These are phyloP conservation scores for Metschnikowia koreensis DNA, from an alignment of 805 yeast genomes.

Conservation along the genomic window DNA sequence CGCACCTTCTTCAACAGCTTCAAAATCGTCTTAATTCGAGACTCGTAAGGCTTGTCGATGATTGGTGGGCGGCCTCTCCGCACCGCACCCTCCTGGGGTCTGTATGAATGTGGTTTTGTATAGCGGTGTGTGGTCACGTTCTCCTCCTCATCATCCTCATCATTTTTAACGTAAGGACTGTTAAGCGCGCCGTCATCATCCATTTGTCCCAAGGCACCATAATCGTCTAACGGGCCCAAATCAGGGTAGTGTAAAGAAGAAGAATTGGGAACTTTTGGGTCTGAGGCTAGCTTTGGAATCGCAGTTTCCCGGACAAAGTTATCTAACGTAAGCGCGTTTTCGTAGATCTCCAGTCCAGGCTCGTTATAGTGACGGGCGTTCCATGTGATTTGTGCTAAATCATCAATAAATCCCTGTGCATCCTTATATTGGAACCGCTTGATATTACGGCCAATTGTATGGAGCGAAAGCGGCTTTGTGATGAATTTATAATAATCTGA, in stretches of 20 bases:
- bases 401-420: constrained; percentile 70
- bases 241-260: constrained; percentile 52
- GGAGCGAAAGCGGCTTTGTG: constrained; percentile 76
- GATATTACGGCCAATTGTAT: constrained; percentile 61
- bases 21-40: constrained; percentile 83
- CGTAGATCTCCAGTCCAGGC: constrained; percentile 62
- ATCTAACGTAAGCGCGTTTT: constrained; percentile 63
- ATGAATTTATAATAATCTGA: constrained; percentile 81
- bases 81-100: constrained; percentile 43
- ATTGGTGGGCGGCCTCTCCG: constrained; percentile 90
- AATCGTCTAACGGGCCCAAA: constrained; percentile 56
- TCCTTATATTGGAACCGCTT: constrained; percentile 52
- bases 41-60: constrained; percentile 88
- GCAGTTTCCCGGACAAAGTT: constrained; percentile 45
- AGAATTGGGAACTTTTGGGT: constrained; percentile 35
- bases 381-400: constrained; percentile 83
- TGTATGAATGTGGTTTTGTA: constrained; percentile 4
- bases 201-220: constrained; percentile 5
- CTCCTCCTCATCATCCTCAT: constrained; percentile 20
- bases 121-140: constrained; percentile 7
- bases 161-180: constrained; percentile 14
- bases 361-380: constrained; percentile 85
- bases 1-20: constrained; percentile 75
- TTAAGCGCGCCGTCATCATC: constrained; percentile 14
- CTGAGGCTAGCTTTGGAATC: constrained; percentile 49